Evolutionary conservation across 2,329 filamentous ascomycete species (phyloP).

Genomic region (Dryadomyces sulphureus): DNA sequence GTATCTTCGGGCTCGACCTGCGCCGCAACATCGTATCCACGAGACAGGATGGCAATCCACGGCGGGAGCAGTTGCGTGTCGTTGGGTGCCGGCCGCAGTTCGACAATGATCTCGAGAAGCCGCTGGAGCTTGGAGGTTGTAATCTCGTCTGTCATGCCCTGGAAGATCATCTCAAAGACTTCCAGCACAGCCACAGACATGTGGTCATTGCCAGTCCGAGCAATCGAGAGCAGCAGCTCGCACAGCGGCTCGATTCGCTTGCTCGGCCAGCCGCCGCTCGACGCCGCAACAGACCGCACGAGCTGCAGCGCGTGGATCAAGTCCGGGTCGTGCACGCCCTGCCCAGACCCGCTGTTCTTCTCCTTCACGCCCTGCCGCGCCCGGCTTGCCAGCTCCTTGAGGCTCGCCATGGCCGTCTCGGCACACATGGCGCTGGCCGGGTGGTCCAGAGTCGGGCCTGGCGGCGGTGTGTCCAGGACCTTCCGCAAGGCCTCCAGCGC

Average conservation of each 20-base stretch:
- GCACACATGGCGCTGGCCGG: conserved; percentile 94
- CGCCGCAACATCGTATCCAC: conserved; percentile 86
- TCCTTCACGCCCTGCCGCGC: conserved; percentile 51
- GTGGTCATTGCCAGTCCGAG: conserved; percentile 82
- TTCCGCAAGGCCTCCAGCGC: conserved; percentile 79
- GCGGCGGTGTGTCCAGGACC: conserved; percentile 71
- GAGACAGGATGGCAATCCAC: conserved; percentile 89
- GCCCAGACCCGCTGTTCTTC: conserved; percentile 37
- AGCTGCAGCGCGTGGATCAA: conserved; percentile 87
- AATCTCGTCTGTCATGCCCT: conserved; percentile 76
- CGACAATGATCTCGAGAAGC: conserved; percentile 79
- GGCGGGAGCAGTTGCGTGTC: conserved; percentile 89
- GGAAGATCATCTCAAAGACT: conserved; percentile 94
- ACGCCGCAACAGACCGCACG: conserved; percentile 74
- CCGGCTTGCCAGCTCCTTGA: conserved; percentile 58
- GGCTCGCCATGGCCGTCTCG: conserved; percentile 68
- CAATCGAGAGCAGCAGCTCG: conserved; percentile 77
- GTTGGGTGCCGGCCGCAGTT: conserved; percentile 80
- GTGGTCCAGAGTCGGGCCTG: conserved; percentile 84
- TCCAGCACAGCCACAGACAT: conserved; percentile 94
- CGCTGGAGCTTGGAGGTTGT: conserved; percentile 81
- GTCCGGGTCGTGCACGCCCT: conserved; percentile 55
- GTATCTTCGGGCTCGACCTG: conserved; percentile 83
- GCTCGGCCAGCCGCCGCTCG: conserved; percentile 89
- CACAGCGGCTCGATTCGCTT: conserved; percentile 88